phyloP scores from a whole-genome alignment of 1,139 yeast genomes.

The Tardiomyces digboiensis region DNA sequence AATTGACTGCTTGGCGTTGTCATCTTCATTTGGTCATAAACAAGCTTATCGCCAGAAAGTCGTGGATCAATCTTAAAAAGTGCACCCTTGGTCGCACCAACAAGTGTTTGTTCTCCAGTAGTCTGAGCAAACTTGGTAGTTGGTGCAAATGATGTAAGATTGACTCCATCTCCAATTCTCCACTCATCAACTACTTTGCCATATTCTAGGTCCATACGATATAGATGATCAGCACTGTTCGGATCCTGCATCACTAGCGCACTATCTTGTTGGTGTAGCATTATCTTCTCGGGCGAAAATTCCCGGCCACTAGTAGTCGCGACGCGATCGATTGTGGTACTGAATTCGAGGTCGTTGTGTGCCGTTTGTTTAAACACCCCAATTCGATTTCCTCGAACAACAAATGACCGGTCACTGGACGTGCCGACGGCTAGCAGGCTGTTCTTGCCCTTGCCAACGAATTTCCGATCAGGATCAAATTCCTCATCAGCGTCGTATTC shows the following conservation, averaged over 20 bases:
- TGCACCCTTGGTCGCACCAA: slow-evolving; percentile 58
- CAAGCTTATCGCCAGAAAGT: slow-evolving; percentile 44
- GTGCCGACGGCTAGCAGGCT: slow-evolving; percentile 62
- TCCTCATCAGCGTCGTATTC: slow-evolving; percentile 17
- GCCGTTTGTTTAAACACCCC: slow-evolving; percentile 67
- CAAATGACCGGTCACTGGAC: slow-evolving; percentile 63
- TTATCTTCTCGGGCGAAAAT: slow-evolving; percentile 52
- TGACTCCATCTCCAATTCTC: slow-evolving; percentile 35
- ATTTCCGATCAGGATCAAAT: slow-evolving; percentile 1
- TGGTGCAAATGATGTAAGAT: slow-evolving; percentile 55
- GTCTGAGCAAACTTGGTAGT: slow-evolving; percentile 62
- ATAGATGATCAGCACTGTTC: slow-evolving; percentile 37
- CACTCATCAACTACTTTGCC: slow-evolving; percentile 84
- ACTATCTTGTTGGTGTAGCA: slow-evolving; percentile 70
- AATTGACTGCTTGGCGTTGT: slow-evolving; percentile 46
- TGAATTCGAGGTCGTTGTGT: slow-evolving; percentile 44
- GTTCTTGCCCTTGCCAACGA: slow-evolving; percentile 34
- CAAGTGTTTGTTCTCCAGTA: slow-evolving; percentile 61
- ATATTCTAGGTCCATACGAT: slow-evolving; percentile 66
- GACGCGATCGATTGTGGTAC: slow-evolving; percentile 58
- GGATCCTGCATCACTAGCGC: slow-evolving; percentile 55
- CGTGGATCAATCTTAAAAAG: slow-evolving; percentile 77
- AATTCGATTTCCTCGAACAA: slow-evolving; percentile 66
- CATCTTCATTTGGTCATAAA: slow-evolving; percentile 43
- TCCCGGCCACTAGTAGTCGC: slow-evolving; percentile 41